phyloP scores from a whole-genome alignment of 305 asterid species.

The Fraxinus dipetala region DNA sequence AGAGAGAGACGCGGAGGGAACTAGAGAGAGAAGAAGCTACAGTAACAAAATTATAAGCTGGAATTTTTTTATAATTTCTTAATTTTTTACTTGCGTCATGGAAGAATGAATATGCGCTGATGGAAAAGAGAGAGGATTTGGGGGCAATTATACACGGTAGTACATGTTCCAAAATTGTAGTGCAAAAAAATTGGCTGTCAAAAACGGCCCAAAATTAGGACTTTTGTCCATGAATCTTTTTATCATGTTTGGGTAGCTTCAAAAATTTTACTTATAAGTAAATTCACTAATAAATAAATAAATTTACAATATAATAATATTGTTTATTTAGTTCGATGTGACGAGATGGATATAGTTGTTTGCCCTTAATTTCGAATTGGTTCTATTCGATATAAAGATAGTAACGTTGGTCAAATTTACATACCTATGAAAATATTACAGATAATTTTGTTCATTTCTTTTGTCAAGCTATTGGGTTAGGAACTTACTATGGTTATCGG shows the following conservation, averaged over 20 bases:
- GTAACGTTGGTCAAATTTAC: background rate
- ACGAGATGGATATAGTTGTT: background rate
- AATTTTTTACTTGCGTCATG: background rate
- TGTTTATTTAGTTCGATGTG: background rate
- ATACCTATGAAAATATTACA: background rate
- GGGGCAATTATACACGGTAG: background rate
- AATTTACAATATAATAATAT: no score
- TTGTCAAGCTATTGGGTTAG: background rate
- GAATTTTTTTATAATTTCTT: background rate
- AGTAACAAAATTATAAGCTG: background rate
- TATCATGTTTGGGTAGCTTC: background rate
- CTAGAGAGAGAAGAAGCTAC: slow-evolving; percentile 22
- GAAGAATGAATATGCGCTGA: background rate
- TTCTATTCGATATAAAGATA: background rate
- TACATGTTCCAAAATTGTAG: background rate
- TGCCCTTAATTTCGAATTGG: background rate
- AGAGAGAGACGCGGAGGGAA: slow-evolving; percentile 18
- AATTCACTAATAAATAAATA: no score
- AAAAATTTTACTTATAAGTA: background rate
- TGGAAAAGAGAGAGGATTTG: background rate
- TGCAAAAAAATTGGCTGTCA: background rate
- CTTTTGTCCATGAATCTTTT: background rate
- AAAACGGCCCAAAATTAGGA: background rate
- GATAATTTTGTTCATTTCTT: background rate
- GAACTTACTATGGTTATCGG: background rate